Percentiles rank a stretch among this genome's conserved stretches.
Conservation (phyloP, 2,329 filamentous ascomycete species). For the Colletotrichum sidae region DNA sequence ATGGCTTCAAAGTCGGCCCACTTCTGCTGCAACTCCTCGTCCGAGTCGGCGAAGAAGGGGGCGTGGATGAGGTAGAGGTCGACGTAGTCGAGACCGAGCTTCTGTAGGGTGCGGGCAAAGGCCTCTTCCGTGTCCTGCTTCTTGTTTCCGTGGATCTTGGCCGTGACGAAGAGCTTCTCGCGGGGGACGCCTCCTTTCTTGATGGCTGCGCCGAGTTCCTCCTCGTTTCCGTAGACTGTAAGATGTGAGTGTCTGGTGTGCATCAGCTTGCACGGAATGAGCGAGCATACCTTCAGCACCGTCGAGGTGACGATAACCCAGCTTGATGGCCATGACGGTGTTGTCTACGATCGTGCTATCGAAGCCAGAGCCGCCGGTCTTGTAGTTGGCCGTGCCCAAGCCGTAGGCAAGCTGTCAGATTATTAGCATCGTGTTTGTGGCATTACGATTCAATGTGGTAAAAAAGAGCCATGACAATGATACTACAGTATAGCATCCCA, state of each 20-base stretch:
- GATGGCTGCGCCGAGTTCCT: conserved; percentile 79
- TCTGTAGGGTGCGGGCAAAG: conserved; percentile 70
- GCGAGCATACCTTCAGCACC: conserved; percentile 72
- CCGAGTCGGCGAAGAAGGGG: conserved; percentile 63
- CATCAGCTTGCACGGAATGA: not conserved
- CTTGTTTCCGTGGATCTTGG: conserved; percentile 62
- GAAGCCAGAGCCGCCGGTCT: conserved; percentile 62
- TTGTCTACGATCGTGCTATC: conserved; percentile 64
- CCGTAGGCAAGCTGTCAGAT: conserved; percentile 74
- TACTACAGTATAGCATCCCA: too few species aligned
- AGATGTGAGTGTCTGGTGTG: conserved; percentile 21
- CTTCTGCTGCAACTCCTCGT: conserved; percentile 65
- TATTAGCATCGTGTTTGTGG: conserved; percentile 4
- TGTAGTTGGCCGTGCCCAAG: conserved; percentile 75
- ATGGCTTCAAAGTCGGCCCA: conserved; percentile 75
- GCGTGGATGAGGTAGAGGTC: conserved; percentile 76
- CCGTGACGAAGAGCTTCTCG: conserved; percentile 76
- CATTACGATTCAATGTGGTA: conserved; percentile 6
- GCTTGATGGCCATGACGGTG: conserved; percentile 71
- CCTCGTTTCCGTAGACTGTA: conserved; percentile 72
- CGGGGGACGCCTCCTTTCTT: conserved; percentile 73
- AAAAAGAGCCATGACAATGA: too few species aligned
- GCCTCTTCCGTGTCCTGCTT: conserved; percentile 59
- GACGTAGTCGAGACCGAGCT: conserved; percentile 76
- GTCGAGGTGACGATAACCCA: conserved; percentile 80